Percentiles rank a stretch among this genome's conserved stretches.
These are phyloP conservation scores for Elsinoe ampelina DNA, from an alignment of 2,329 filamentous ascomycete genomes.

Conservation along the genomic window DNA sequence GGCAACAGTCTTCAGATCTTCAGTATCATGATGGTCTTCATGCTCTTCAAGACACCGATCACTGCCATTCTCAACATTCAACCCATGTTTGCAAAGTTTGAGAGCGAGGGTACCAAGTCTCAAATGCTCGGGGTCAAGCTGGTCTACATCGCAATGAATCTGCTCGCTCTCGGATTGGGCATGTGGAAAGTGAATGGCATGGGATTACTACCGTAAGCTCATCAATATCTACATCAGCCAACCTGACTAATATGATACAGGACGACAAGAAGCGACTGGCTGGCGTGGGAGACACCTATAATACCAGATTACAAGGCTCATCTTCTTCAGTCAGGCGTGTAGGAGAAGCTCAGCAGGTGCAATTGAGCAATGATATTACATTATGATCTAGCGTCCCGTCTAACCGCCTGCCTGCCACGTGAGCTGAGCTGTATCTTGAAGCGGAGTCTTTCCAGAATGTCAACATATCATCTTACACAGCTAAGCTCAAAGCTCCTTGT, in stretches of 20 bases:
- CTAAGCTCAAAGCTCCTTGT: slow-evolving; percentile 31
- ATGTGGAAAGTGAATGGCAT: slow-evolving; percentile 96
- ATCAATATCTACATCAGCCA: neutral
- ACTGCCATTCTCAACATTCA: slow-evolving; percentile 75
- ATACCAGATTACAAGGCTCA: slow-evolving; percentile 55
- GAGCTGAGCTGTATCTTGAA: neutral
- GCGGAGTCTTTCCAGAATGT: neutral
- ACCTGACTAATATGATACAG: slow-evolving; percentile 36
- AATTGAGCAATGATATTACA: neutral
- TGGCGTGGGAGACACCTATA: slow-evolving; percentile 82
- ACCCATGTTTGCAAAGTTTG: slow-evolving; percentile 81
- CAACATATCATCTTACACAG: neutral
- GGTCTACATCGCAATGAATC: slow-evolving; percentile 79
- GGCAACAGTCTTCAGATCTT: slow-evolving; percentile 98
- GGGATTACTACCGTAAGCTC: slow-evolving; percentile 78
- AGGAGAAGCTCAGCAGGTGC: neutral
- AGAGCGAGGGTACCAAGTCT: slow-evolving; percentile 65
- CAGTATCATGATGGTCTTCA: slow-evolving; percentile 99
- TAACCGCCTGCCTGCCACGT: neutral
- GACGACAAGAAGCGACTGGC: slow-evolving; percentile 93
- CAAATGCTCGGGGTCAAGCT: slow-evolving; percentile 76
- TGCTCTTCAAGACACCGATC: slow-evolving; percentile 95
- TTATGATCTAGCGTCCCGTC: neutral
- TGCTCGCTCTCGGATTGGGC: slow-evolving; percentile 72
- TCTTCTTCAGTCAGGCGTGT: slow-evolving; percentile 20